phyloP scores from a whole-genome alignment of 768 basidiomycete species.

The Termitomyces sp. region DNA sequence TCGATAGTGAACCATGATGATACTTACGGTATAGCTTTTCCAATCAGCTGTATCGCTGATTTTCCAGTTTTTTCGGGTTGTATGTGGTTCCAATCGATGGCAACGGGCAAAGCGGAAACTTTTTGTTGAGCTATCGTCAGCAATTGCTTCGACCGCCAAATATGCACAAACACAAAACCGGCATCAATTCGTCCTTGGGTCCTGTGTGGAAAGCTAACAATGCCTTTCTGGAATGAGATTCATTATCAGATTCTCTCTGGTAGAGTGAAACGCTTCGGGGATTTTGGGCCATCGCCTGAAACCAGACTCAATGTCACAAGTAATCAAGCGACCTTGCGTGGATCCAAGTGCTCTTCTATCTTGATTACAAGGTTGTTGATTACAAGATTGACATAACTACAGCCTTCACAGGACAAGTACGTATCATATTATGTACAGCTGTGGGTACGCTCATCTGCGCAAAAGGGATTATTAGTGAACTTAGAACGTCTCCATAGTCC shows the following conservation, averaged over 20 bases:
- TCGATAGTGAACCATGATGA: background rate
- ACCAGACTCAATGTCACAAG: background rate
- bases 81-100: slow-evolving; percentile 2
- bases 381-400: background rate
- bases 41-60: background rate
- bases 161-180: background rate
- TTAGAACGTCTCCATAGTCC: background rate
- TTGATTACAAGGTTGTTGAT: background rate
- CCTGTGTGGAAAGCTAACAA: background rate
- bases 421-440: background rate
- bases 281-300: background rate
- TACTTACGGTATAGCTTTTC: background rate
- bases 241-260: background rate
- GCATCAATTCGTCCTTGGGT: background rate
- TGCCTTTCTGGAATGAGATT: background rate
- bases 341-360: background rate
- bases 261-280: background rate
- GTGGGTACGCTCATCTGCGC: background rate
- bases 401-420: background rate
- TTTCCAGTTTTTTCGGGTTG: background rate
- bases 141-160: background rate
- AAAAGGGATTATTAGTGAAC: background rate
- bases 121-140: slow-evolving; percentile 3
- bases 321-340: background rate
- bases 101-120: slow-evolving; percentile 1